phyloP scores from a whole-genome alignment of 2,329 filamentous ascomycete genomes.

The Alternaria hordeiaustralica region DNA sequence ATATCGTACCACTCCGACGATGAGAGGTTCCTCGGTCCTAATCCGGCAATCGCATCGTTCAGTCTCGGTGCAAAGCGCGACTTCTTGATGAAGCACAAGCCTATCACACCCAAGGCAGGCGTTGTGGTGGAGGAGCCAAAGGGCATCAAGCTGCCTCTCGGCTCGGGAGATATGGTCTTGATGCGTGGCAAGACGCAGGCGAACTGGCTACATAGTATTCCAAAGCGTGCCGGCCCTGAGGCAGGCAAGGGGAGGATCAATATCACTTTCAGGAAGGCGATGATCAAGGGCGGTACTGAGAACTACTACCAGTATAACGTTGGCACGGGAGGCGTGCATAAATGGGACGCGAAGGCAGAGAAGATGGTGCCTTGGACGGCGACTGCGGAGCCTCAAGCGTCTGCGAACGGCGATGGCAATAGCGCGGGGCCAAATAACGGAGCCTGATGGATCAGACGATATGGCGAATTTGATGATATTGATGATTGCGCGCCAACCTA shows the following conservation, averaged over 20 bases:
- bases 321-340: slow-evolving; percentile 70
- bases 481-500: not conserved
- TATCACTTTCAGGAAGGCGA: slow-evolving; percentile 76
- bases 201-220: slow-evolving; percentile 77
- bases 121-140: slow-evolving; percentile 46
- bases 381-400: not conserved
- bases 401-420: not conserved
- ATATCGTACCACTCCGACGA: slow-evolving; percentile 84
- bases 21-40: slow-evolving; percentile 73
- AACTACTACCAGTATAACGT: slow-evolving; percentile 89
- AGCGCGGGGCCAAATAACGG: not conserved
- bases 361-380: slow-evolving; percentile 57
- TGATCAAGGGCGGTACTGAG: slow-evolving; percentile 75
- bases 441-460: not conserved
- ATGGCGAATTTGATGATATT: not conserved
- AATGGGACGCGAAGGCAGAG: slow-evolving; percentile 65
- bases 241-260: slow-evolving; percentile 70
- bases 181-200: slow-evolving; percentile 79
- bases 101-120: slow-evolving; percentile 50
- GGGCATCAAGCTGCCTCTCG: slow-evolving; percentile 61
- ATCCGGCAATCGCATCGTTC: slow-evolving; percentile 77
- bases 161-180: slow-evolving; percentile 77
- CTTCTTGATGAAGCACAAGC: slow-evolving; percentile 82
- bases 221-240: slow-evolving; percentile 71
- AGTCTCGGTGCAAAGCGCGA: slow-evolving; percentile 75